Evolutionary conservation across 1,139 yeast species (phyloP), one percentile per base, ranked within the genome.

Genomic region (Insectozyma bohioensis): DNA sequence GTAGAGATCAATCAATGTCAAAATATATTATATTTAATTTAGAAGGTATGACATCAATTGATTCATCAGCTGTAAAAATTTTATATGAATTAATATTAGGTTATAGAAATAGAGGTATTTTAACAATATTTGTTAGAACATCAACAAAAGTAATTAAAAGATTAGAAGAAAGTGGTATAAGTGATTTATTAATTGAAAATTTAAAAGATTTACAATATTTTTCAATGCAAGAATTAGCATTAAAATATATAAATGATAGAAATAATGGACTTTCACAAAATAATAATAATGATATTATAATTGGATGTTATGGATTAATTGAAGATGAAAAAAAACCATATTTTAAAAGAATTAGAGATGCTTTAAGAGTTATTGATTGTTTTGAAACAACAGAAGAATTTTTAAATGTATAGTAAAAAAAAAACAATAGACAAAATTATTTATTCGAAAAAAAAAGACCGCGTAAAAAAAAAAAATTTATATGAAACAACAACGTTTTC

Each of bases 1-100:
- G 71, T 33, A 57, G 85, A 30, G 66, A 69, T 24, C 72, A 63
- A 31, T 67, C 70, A 5, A 72, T 75, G 77, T 75, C 84, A 16
- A 72, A 71, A 40, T 75, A 81, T 47, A 69, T 88, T n/a, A 74
- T 90, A 6, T 80, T 92, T 51, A 96, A 90, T 52, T 56, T 90
- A 35, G 71, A 83, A 37, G 97, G 96, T 0, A 85, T 90, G 95
- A 76, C 94, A 0, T 80, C 74, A 20, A 62, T 90, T 26, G 98
- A 92, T 51, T 84, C 96, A 0, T 80, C 94, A 2, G 97, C 97
- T 0, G 81, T 88, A 0, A 86, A 85, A 46, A 84, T 85, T 10
- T 60, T 90, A 31, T 54, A 62, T 29, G 85, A 78, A 33, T 75
- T 86, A 11, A 61, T 90, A 6, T 46, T 58, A 4, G 70, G 73